A percentile compares a stretch with the other conserved stretches of the same genome.
Evolutionary conservation across 768 basidiomycete genomes (phyloP).

Genomic region (Suillus subluteus): DNA sequence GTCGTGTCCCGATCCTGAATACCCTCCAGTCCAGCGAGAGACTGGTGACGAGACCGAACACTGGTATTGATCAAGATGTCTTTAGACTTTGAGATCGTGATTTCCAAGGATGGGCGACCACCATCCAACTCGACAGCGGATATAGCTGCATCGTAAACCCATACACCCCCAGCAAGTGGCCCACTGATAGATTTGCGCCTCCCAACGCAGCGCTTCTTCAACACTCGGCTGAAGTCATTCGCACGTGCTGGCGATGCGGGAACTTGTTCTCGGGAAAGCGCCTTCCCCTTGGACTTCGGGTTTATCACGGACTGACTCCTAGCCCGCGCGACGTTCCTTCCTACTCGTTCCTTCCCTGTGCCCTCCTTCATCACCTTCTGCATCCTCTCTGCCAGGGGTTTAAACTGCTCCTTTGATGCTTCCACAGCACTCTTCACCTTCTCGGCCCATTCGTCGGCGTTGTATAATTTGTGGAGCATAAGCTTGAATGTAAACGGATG

Average conservation of each 20-base stretch:
- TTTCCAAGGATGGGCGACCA: constrained; percentile 23
- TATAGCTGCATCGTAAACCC: constrained; percentile 57
- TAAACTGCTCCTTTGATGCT: constrained; percentile 57
- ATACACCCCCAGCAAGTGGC: constrained; percentile 35
- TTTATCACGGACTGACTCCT: constrained; percentile 39
- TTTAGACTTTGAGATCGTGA: constrained; percentile 20
- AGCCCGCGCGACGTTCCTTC: constrained; percentile 29
- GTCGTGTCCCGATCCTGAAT: constrained; percentile 13
- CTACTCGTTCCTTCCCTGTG: constrained; percentile 22
- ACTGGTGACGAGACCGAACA: constrained; percentile 29
- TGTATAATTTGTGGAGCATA: constrained; percentile 70
- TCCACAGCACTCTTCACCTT: constrained; percentile 58
- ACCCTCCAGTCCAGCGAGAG: constrained; percentile 26
- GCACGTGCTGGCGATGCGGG: constrained; percentile 3
- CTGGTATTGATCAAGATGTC: not conserved
- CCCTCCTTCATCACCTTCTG: constrained; percentile 20
- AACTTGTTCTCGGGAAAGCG: constrained; percentile 1
- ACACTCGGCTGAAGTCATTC: constrained; percentile 32
- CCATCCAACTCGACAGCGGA: constrained; percentile 43
- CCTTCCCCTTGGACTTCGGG: constrained; percentile 18
- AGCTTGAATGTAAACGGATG: constrained; percentile 68
- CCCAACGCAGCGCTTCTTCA: constrained; percentile 62
- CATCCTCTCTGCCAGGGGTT: constrained; percentile 49
- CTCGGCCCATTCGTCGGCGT: constrained; percentile 58
- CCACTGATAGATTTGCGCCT: constrained; percentile 49